Evolutionary conservation across 345 rosid genomes (phyloP).

Genomic region (Pistacia integerrima): DNA sequence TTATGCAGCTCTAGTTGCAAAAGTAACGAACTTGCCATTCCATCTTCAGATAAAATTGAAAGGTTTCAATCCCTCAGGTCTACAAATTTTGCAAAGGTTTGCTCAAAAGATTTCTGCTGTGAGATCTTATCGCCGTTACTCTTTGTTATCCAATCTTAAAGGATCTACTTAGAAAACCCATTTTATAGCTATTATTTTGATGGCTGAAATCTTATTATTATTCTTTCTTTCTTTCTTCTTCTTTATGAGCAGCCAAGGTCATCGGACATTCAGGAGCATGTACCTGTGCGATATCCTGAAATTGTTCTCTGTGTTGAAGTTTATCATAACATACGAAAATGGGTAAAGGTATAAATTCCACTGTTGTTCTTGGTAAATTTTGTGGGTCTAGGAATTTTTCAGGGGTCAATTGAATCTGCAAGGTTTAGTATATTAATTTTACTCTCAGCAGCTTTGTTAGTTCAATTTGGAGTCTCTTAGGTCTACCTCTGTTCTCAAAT

Average conservation of each 20-base stretch:
- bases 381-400: not conserved
- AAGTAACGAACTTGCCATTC: conserved; percentile 27
- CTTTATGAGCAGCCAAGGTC: conserved; percentile 43
- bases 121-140: conserved; percentile 1
- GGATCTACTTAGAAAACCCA: not conserved
- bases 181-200: not conserved
- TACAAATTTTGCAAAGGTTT: conserved; percentile 51
- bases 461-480: not conserved
- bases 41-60: conserved; percentile 41
- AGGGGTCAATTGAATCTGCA: not conserved
- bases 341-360: conserved; percentile 48
- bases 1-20: conserved; percentile 37
- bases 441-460: not conserved
- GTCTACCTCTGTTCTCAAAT: not conserved
- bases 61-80: conserved; percentile 59
- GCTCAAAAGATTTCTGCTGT: conserved; percentile 13
- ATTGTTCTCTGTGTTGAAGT: conserved; percentile 74
- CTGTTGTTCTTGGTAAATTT: not conserved
- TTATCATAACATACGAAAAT: conserved; percentile 46
- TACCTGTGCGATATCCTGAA: conserved; percentile 52
- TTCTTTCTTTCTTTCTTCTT: conserved; percentile 3
- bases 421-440: not conserved
- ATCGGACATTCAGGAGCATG: conserved; percentile 35
- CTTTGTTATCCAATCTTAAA: not conserved
- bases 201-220: not conserved